Evolutionary conservation across 75 land plant species (phyloP).

Genomic region (Azolla pinnata): DNA sequence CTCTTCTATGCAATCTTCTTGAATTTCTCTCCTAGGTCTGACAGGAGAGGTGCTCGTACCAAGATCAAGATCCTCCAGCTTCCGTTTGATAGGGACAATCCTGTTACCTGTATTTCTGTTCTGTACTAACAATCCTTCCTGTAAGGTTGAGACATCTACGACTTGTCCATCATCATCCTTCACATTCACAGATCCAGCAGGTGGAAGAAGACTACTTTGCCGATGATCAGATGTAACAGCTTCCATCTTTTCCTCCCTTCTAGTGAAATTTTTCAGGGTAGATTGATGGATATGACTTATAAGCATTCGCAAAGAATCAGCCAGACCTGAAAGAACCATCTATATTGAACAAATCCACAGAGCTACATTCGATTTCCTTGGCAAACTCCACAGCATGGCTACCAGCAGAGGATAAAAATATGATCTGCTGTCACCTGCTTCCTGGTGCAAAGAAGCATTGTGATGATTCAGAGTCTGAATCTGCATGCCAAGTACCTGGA

Average conservation of each 20-base stretch:
- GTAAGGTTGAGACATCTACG: constrained; percentile 2
- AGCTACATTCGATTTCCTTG: not conserved
- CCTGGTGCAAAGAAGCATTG: too few relatives aligned
- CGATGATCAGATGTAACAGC: not conserved
- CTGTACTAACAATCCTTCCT: constrained; percentile 7
- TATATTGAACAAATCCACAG: constrained; percentile 9
- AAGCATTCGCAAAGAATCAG: constrained; percentile 18
- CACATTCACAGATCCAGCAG: constrained; percentile 7
- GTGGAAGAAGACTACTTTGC: constrained; percentile 10
- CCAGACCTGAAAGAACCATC: constrained; percentile 33
- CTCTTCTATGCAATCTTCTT: constrained; percentile 19
- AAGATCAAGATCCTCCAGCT: constrained; percentile 30
- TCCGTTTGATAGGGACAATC: constrained; percentile 26
- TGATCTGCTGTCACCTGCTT: too few relatives aligned
- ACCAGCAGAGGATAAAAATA: not conserved
- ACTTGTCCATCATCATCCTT: constrained; percentile 1
- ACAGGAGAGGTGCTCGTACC: constrained; percentile 8
- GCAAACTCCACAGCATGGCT: not conserved
- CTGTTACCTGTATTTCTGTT: constrained; percentile 6
- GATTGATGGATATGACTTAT: constrained; percentile 21
- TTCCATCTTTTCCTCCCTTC: constrained; percentile 9
- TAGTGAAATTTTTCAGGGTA: constrained; percentile 10
- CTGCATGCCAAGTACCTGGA: too few relatives aligned
- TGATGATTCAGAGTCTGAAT: too few relatives aligned
- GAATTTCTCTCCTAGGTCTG: constrained; percentile 16